Base-by-base conservation (phyloP, 2,329 filamentous ascomycete genomes). In the Exophiala alcalophila region DNA sequence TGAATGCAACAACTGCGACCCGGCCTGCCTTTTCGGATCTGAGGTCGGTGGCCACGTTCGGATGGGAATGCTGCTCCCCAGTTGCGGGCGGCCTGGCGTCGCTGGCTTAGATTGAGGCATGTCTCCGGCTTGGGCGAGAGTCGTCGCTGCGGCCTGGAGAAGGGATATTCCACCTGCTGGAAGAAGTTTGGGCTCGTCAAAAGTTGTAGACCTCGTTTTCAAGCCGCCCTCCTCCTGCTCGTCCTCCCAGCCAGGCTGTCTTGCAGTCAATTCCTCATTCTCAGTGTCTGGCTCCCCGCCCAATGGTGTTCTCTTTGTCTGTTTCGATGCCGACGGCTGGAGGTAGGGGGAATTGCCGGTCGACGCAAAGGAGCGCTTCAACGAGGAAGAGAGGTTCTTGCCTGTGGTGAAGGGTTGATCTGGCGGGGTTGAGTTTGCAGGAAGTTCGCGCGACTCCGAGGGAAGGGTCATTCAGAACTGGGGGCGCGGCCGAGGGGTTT, bases 1-100 rank as follows among this genome's bases (percentile, higher is more conserved):
- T 18, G 76, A 75, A 28, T 77, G 77, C 4, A 90, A 69, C 36
- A 79, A 66, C 37, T 79, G 72, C 30, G 78, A 51, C 4, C 71
- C 69, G 2, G 77, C 69, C 1, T 68, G 62, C 40, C 70, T 64
- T 4, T 67, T 63, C 49, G 69, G 59, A 48, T 68, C 62, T 42
- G 80, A 79, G 4, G 29, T 28, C 7, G 36, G 40, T 23, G 49
- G 24, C n/a, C 41, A 43, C 4, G 33, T 33, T 16, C 49, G 32
- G 15, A 52, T 41, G 2, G 49, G 44, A 18, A 52, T 52, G 29
- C 37, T 27, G 27, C 21, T 47, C 20, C n/a, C 32, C 11, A 14
- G 36, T 4, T 12, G 18, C 11, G n/a, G 29, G 30, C 34, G 35
- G 6, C 16, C 38, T 12, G 38, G 15, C 6, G 16, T 27, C 8